Percentiles rank a stretch among this genome's conserved stretches.
These are phyloP conservation scores for Tetrapisispora pingtungensis DNA, from an alignment of 805 yeast species.

Conservation along the genomic window DNA sequence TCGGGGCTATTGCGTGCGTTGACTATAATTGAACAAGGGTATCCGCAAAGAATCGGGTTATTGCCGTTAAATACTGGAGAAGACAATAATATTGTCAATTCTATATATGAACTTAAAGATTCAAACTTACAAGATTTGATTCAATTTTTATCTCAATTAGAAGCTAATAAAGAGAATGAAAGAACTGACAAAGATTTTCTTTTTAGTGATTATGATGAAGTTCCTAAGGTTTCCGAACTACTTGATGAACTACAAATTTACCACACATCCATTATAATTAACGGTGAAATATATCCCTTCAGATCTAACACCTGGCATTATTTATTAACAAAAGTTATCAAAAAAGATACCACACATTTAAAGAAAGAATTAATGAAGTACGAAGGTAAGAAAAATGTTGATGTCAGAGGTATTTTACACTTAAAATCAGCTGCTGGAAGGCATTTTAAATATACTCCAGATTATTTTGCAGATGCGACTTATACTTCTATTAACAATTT, in stretches of 20 bases:
- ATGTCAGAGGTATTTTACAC: slow-evolving; percentile 25
- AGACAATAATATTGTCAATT: slow-evolving; percentile 14
- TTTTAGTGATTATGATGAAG: slow-evolving; percentile 5
- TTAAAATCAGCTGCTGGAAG: slow-evolving; percentile 31
- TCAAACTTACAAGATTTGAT: slow-evolving; percentile 7
- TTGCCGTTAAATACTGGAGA: slow-evolving; percentile 43
- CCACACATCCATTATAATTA: slow-evolving; percentile 48
- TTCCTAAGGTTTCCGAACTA: slow-evolving; percentile 22
- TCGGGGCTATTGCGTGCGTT: slow-evolving; percentile 41
- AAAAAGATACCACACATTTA: slow-evolving; percentile 39
- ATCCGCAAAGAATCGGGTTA: slow-evolving; percentile 76
- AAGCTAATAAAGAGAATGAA: slow-evolving; percentile 6
- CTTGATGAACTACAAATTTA: slow-evolving; percentile 32
- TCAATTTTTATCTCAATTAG: slow-evolving; percentile 14
- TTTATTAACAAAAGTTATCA: slow-evolving; percentile 41
- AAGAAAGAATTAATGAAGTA: slow-evolving; percentile 13
- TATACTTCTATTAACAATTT: slow-evolving; percentile 25
- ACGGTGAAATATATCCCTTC: slow-evolving; percentile 59
- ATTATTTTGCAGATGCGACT: slow-evolving; percentile 26
- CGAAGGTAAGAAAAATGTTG: slow-evolving; percentile 5
- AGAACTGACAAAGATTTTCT: not conserved
- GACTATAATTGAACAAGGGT: slow-evolving; percentile 39
- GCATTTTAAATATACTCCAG: slow-evolving; percentile 44
- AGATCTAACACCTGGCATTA: slow-evolving; percentile 44
- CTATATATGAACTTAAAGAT: slow-evolving; percentile 19